Conservation (phyloP, 208 protist species). For the Trichomonas tenax region DNA sequence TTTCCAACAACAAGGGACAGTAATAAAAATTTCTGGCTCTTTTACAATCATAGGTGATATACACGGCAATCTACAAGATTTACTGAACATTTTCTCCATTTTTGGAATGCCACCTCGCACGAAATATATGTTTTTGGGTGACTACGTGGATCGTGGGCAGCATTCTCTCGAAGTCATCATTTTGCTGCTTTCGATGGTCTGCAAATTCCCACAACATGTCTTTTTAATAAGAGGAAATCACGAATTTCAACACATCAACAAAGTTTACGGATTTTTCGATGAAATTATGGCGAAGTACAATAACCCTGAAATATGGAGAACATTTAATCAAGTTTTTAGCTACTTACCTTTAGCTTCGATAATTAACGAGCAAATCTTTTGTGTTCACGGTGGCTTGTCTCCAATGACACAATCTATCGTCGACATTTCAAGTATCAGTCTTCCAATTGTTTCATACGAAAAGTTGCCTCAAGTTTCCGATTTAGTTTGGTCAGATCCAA, state of each 20-base stretch:
- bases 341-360: background rate
- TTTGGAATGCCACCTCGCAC: background rate
- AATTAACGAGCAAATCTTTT: background rate
- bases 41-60: background rate
- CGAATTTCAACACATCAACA: background rate
- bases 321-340: background rate
- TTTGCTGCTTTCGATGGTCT: background rate
- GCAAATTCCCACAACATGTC: background rate
- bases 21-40: background rate
- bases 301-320: background rate
- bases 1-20: background rate
- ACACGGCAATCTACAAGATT: background rate
- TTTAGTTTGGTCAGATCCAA: slow-evolving; percentile 18
- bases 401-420: background rate
- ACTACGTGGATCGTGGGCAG: background rate
- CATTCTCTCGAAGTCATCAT: background rate
- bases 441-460: background rate
- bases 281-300: background rate
- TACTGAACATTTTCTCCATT: background rate
- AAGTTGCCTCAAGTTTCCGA: background rate
- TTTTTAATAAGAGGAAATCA: background rate
- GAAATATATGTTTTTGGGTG: background rate
- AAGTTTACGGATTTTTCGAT: background rate
- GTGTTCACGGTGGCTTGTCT: slow-evolving; percentile 4
- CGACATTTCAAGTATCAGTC: background rate